A percentile compares a stretch with the other conserved stretches of the same genome.
phyloP scores from a whole-genome alignment of 345 rosid genomes.

The Syzygium aromaticum region DNA sequence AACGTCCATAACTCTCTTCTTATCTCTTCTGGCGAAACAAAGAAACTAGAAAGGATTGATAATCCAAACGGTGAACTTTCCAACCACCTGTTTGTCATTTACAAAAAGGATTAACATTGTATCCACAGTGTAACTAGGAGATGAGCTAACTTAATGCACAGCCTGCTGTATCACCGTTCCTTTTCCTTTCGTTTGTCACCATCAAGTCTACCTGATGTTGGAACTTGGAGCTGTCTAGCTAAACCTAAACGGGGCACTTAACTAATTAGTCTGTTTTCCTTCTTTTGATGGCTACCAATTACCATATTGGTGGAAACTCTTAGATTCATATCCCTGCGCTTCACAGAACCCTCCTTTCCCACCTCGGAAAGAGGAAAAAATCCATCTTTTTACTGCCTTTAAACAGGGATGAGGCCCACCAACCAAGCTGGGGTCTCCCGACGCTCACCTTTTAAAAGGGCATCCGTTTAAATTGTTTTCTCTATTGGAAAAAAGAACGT shows the following conservation, averaged over 20 bases:
- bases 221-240: constrained; percentile 1
- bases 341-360: background rate
- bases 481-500: background rate
- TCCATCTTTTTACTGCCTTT: background rate
- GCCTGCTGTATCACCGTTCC: background rate
- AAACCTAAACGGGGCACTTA: background rate
- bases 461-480: background rate
- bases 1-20: background rate
- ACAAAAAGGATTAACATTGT: background rate
- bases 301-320: background rate
- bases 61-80: background rate
- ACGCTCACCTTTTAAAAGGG: background rate
- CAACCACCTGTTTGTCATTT: background rate
- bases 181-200: background rate
- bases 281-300: background rate
- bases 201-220: background rate
- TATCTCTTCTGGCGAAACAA: background rate
- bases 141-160: background rate
- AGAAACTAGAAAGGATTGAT: background rate
- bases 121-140: background rate
- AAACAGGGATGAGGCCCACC: background rate
- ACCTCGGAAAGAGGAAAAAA: background rate
- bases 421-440: background rate
- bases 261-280: background rate
- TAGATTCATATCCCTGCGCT: background rate